phyloP scores from a whole-genome alignment of 1,139 yeast species.

The Pichia sp. region DNA sequence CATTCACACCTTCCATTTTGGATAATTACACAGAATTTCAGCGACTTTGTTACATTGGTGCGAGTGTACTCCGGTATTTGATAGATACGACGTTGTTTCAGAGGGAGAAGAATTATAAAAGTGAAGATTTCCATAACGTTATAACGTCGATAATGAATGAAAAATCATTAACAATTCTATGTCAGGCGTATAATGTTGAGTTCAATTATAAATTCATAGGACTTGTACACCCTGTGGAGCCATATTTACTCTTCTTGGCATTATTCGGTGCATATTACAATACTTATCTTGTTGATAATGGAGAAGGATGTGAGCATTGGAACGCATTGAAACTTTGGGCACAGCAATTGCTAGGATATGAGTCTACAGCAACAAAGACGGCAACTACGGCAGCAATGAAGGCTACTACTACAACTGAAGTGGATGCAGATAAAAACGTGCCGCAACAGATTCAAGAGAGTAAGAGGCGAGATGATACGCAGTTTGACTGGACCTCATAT shows the following conservation, averaged over 20 bases:
- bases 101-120: not conserved
- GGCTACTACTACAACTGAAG: no score
- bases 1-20: conserved; percentile 4
- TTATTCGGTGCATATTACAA: conserved; percentile 9
- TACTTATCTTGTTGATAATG: not conserved
- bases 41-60: no score
- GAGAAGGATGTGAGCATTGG: not conserved
- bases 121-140: not conserved
- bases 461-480: not conserved
- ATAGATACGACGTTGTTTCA: no score
- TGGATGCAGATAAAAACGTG: not conserved
- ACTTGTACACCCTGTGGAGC: not conserved
- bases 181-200: conserved; percentile 8
- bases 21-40: no score
- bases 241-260: conserved; percentile 4
- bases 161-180: conserved; percentile 3
- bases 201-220: conserved; percentile 8
- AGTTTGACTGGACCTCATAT: conserved; percentile 3
- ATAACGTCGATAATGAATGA: conserved; percentile 4
- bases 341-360: conserved; percentile 5
- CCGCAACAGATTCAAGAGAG: not conserved
- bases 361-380: no score
- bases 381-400: no score
- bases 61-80: no score
- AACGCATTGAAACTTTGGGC: conserved; percentile 3